A percentile compares a stretch with the other conserved stretches of the same genome.
phyloP scores from a whole-genome alignment of 2,329 filamentous ascomycete genomes.

The Hirsutella thompsonii region DNA sequence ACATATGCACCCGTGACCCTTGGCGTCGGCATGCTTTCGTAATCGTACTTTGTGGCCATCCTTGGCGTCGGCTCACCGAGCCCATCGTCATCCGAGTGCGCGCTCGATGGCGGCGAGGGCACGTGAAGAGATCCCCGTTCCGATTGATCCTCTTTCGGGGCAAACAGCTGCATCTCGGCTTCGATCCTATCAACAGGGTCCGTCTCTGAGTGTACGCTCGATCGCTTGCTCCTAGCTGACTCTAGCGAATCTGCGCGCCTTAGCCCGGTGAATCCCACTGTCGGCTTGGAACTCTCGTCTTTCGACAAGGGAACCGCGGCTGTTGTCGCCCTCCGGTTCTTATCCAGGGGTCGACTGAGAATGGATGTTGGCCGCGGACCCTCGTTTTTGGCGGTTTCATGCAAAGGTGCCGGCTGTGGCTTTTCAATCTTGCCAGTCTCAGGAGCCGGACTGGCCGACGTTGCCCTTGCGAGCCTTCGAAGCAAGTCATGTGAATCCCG shows the following conservation, averaged over 20 bases:
- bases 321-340: neutral
- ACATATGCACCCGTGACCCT: conserved; percentile 42
- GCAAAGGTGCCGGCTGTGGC: conserved; percentile 5
- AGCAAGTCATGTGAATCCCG: conserved; percentile 34
- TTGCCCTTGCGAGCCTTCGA: conserved; percentile 32
- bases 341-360: neutral
- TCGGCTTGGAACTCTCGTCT: conserved; percentile 19
- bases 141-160: conserved; percentile 39
- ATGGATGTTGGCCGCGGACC: conserved; percentile 7
- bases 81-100: conserved; percentile 19
- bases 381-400: conserved; percentile 2
- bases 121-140: conserved; percentile 41
- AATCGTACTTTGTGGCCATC: conserved; percentile 26
- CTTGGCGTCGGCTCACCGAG: conserved; percentile 33
- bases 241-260: conserved; percentile 30
- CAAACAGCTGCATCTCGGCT: conserved; percentile 43
- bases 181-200: conserved; percentile 45
- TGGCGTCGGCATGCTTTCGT: conserved; percentile 37
- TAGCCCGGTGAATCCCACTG: conserved; percentile 34
- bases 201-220: conserved; percentile 35
- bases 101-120: conserved; percentile 25
- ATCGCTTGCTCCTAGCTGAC: conserved; percentile 33
- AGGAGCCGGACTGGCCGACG: conserved; percentile 29
- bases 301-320: neutral
- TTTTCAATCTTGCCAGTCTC: conserved; percentile 4